Evolutionary conservation across 305 asterid genomes (phyloP), one percentile per base, ranked within the genome.

Genomic region (Fraxinus velutina): DNA sequence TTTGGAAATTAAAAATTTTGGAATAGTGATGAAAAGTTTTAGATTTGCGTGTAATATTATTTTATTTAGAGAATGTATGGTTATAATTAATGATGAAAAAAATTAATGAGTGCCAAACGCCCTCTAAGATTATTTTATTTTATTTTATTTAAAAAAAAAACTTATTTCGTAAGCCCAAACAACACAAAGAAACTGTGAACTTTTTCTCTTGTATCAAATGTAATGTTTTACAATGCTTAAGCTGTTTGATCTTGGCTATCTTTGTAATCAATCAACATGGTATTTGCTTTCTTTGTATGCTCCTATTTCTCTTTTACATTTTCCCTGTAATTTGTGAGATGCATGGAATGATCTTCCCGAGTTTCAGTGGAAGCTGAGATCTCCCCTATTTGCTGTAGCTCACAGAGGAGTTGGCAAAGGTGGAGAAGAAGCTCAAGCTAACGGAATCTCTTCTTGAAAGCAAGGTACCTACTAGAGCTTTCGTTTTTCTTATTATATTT

Each of bases 391-490:
- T 76, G 72, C 77, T 81, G 82, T 70, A 96, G 99, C 92, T 94
- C 78, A 93, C 95, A 60, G 99, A 94, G 10, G 99, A 93, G 89
- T 86, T 96, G 90, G 39, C 93, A 32, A 94, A 90, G 89, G 94
- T 91, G 75, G 99, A 94, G 1, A 95, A 82, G 91, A 96, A 92
- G 87, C 97, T 94, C 84, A 96, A 96, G 88, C 87, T 92, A 86
- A 90, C 96, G 29, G 99, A 96, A 87, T 92, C 97, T 81, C 92
- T 90, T 84, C 91, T 96, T 44, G 91, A 96, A 86, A 94, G 97
- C 98, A 96, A 93, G 94, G 99, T 94, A 89, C 81, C 57, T 82
- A 73, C 78, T 80, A 7, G 19, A 71, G 34, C 86, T 76, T 82
- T 81, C 42, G 36, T 37, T 29, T 4, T 74, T 75, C 76, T 78